These are phyloP conservation scores for Fimicolochytrium jonesii DNA, from an alignment of 192 early-diverging fungal species.

Conservation along the genomic window DNA sequence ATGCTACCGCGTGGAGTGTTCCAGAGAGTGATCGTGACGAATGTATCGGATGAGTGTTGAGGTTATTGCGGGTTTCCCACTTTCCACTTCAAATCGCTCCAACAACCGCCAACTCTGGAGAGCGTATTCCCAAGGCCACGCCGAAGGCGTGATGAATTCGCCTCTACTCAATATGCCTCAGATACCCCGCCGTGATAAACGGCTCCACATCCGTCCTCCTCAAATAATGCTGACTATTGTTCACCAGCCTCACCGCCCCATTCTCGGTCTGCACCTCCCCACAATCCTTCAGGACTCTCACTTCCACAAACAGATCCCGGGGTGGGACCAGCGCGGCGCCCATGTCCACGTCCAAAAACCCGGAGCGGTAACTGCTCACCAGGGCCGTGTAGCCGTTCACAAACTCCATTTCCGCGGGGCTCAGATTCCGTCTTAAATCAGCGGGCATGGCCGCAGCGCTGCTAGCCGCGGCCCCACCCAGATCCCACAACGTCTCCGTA, in stretches of 20 bases:
- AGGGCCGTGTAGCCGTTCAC: conserved; percentile 58
- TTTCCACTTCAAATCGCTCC: too few relatives aligned
- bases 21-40: too few relatives aligned
- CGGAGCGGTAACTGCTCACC: conserved; percentile 64
- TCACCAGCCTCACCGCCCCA: conserved; percentile 71
- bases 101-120: too few relatives aligned
- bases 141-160: too few relatives aligned
- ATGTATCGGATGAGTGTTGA: too few relatives aligned
- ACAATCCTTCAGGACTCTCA: conserved; percentile 80
- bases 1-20: too few relatives aligned
- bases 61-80: too few relatives aligned
- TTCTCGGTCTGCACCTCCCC: conserved; percentile 89
- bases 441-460: conserved; percentile 47
- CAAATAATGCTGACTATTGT: conserved; percentile 82
- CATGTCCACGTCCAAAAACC: conserved; percentile 68
- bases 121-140: too few relatives aligned
- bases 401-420: conserved; percentile 60
- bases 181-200: conserved; percentile 78
- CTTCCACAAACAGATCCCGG: conserved; percentile 85
- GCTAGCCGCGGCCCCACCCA: conserved; percentile 47
- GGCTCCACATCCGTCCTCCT: conserved; percentile 83
- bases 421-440: conserved; percentile 30
- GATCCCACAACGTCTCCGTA: conserved; percentile 63
- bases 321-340: conserved; percentile 77
- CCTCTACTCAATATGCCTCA: conserved; percentile 67